Conservation (phyloP, 768 basidiomycete genomes). For the Boletus pseudopeckii region DNA sequence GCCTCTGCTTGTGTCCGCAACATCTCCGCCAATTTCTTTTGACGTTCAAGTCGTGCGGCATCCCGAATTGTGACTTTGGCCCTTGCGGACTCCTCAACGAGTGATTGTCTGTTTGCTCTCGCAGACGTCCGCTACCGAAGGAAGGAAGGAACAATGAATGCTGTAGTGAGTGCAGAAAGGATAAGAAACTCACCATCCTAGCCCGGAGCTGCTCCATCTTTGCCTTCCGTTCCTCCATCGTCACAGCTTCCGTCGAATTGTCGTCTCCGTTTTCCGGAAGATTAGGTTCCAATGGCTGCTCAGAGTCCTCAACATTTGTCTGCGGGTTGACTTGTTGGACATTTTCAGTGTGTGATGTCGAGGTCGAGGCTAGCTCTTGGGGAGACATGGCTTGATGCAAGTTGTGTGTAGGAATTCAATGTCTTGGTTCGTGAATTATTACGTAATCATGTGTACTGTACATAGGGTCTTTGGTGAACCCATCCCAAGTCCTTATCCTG, state of each 20-base stretch:
- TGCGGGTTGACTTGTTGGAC: background rate
- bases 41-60: conserved; percentile 78
- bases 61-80: conserved; percentile 77
- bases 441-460: conserved; percentile 24
- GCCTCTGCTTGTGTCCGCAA: conserved; percentile 84
- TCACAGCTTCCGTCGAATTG: conserved; percentile 26
- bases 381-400: conserved; percentile 12
- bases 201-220: conserved; percentile 74
- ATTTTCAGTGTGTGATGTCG: background rate
- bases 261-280: conserved; percentile 21
- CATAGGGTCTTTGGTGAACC: conserved; percentile 41
- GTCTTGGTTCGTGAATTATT: conserved; percentile 1
- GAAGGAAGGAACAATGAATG: background rate
- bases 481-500: conserved; percentile 24
- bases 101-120: conserved; percentile 78
- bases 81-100: conserved; percentile 82
- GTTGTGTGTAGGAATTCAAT: background rate
- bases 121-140: conserved; percentile 64
- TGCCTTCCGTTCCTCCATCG: conserved; percentile 70
- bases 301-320: conserved; percentile 23
- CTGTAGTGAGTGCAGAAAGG: background rate
- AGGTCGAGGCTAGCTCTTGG: conserved; percentile 1
- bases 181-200: conserved; percentile 59
- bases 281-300: too few species aligned
- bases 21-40: conserved; percentile 86